Percentiles rank a stretch among this genome's conserved stretches.
Conservation (phyloP, 306 rosid genomes). For the Vicia villosa region DNA sequence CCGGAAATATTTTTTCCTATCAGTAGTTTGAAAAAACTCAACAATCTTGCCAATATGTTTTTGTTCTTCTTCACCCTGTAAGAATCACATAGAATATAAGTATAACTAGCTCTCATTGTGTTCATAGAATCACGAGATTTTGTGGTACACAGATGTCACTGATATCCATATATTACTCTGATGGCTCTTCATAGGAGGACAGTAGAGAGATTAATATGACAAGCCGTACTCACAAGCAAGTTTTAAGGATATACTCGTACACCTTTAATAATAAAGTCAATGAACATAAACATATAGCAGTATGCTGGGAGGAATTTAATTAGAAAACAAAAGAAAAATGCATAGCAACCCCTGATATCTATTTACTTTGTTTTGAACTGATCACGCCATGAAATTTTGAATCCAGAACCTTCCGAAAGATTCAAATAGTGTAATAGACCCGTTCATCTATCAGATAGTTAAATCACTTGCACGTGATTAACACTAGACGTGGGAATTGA, state of each 20-base stretch:
- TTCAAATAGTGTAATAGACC: conserved; percentile 4
- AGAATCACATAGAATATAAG: conserved; percentile 38
- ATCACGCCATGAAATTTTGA: background rate
- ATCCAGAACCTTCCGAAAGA: background rate
- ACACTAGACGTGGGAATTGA: background rate
- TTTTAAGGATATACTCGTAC: conserved; percentile 6
- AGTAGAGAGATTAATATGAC: conserved; percentile 7
- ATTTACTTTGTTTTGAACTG: conserved; percentile 2
- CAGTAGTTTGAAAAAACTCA: conserved; percentile 82
- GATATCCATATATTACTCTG: conserved; percentile 17
- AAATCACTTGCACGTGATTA: background rate
- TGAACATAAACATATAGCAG: conserved; percentile 8
- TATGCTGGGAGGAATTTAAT: background rate
- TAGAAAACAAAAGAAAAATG: background rate
- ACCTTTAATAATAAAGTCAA: conserved; percentile 7
- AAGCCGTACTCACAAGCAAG: conserved; percentile 15
- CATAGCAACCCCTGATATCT: background rate
- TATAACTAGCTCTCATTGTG: conserved; percentile 27
- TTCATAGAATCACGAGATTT: conserved; percentile 11
- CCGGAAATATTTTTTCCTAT: conserved; percentile 67
- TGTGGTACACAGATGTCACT: conserved; percentile 13
- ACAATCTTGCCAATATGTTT: conserved; percentile 75
- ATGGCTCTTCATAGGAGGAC: background rate
- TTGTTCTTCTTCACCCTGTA: conserved; percentile 73
- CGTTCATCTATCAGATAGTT: background rate